Percentiles rank a stretch among this genome's conserved stretches.
These are phyloP conservation scores for Talaromyces sp. DNA, from an alignment of 2,329 filamentous ascomycete species.

Conservation along the genomic window DNA sequence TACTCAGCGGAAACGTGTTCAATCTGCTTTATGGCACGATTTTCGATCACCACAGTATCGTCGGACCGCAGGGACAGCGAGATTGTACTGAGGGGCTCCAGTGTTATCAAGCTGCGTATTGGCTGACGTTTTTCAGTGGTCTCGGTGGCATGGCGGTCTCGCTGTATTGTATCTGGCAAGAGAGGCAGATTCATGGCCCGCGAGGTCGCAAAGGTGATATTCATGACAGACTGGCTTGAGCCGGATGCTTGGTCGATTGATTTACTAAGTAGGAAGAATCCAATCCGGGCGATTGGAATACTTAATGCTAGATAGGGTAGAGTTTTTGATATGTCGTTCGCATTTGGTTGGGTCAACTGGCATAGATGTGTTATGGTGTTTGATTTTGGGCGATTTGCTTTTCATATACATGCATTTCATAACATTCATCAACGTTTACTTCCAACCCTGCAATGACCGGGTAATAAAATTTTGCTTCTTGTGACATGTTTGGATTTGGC, in stretches of 20 bases:
- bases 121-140: constrained; percentile 71
- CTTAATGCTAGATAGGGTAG: background rate
- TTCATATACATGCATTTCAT: background rate
- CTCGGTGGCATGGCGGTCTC: constrained; percentile 65
- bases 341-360: background rate
- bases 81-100: constrained; percentile 72
- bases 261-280: background rate
- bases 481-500: no score
- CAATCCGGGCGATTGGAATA: background rate
- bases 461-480: no score
- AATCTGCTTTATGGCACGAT: constrained; percentile 85
- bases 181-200: constrained; percentile 30
- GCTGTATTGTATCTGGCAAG: constrained; percentile 52
- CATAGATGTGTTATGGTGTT: background rate
- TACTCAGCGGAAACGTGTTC: constrained; percentile 85
- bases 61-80: constrained; percentile 65
- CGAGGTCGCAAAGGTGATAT: constrained; percentile 26
- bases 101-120: constrained; percentile 80
- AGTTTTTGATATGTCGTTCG: background rate
- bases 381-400: background rate
- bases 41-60: constrained; percentile 74
- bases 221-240: constrained; percentile 33
- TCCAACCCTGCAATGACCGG: background rate
- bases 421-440: background rate
- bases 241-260: background rate